Evolutionary conservation across 306 rosid species (phyloP), one percentile per base, ranked within the genome.

Genomic region (Casuarina cunninghamiana): DNA sequence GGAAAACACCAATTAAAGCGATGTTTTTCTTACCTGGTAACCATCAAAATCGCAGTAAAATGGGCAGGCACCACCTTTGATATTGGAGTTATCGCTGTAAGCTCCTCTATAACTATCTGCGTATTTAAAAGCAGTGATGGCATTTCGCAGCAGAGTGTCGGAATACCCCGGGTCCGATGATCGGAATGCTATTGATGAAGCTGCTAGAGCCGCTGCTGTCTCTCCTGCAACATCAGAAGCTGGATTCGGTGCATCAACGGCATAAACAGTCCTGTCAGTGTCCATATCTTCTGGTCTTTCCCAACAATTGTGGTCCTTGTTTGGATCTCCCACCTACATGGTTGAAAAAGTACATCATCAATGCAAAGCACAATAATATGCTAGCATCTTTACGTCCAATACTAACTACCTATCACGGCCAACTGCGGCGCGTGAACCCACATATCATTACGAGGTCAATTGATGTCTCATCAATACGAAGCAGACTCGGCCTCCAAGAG

Each of bases 281-380:
- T 94, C 97, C 98, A 94, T 94, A 66, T 94, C 98, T 83, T 92
- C 98, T 5, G 97, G 93, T 37, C 98, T 92, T 83, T 94, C 97
- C 98, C 97, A 94, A 77, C 98, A 94, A 37, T 55, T 77, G 9
- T 94, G 98, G 74, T 94, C 98, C 10, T 65, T 58, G 38, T 53
- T 87, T 35, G 98, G 98, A 78, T 94, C 97, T 11, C 98, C 98
- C 48, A 94, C 97, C 98, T 94, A 71, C 32, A 15, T 2, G 45
- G 32, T 26, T 5, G 69, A 69, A 67, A 12, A 21, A 16, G 6
- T 16, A 12, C 5, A 13, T 35, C 42, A 26, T 43, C 69, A 32
- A 49, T 10, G 2, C 53, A 71, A 43, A 48, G 32, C 32, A 26
- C 32, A 26, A 26, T 26, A 26, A 26, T 26, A 26, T 26, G 32